Base-by-base conservation (phyloP, 2,329 filamentous ascomycete species). In the Colletotrichum plurivorum region DNA sequence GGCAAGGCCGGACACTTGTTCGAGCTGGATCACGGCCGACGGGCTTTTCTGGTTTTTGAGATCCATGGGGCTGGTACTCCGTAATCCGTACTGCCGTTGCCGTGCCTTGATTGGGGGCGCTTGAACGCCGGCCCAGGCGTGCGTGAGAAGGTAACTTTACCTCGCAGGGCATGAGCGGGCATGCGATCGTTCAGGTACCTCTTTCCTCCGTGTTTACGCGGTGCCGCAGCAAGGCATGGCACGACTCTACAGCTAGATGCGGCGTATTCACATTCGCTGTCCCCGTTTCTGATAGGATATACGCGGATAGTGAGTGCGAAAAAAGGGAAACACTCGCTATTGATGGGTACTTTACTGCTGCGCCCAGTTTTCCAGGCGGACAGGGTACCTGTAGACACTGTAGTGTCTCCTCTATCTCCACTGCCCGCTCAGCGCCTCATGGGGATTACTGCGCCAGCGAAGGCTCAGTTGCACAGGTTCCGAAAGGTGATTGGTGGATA, bases 311-410 rank as follows among this genome's bases (percentile, higher is more conserved):
- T 20, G 8, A 39, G 51, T 1, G 27, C 18, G 41, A n/a, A 43
- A 43, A 52, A 27, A 41, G 48, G 41, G 22, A 56, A 60, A 60
- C 41, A 36, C 49, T 22, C 27, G 27, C 41, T 57, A 18, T 5
- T 15, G 22, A 4, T 12, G 13, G 20, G 48, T 52, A 45, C 43
- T 43, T 18, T 10, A 36, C 15, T 66, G 62, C 66, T 69, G 62
- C 61, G 66, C 66, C 66, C 66, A 9, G 49, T 60, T 58, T 66
- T 56, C 58, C 55, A 60, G 61, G 48, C 43, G 54, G 55, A 58
- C 66, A 65, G 55, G 49, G 62, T 36, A 45, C 53, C 36, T 63
- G n/a, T n/a, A 18, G 45, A 16, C 16, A 16, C 16, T 15, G 16
- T 46, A 16, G 16, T n/a, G 16, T 46, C 16, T 46, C 16, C 16